Base-by-base conservation (phyloP, 805 yeast genomes). In the Priceomyces carsonii region DNA sequence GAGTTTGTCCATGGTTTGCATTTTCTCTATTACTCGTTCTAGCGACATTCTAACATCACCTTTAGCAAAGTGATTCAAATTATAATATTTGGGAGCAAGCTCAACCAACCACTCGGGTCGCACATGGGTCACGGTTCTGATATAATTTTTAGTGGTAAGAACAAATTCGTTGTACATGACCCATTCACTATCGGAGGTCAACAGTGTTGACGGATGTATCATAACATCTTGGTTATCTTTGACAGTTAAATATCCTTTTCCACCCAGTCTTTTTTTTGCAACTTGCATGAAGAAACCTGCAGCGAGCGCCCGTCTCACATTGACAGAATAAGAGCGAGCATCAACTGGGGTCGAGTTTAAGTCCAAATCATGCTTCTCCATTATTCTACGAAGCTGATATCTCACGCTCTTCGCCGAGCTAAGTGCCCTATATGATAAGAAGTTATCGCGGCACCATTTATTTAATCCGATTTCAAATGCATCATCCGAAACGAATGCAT, bases 271-370 rank as follows among this genome's bases (percentile, higher is more conserved):
- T 69, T 86, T 87, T 67, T 90, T 93, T 21, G 97, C 98, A 36
- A 86, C 95, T 68, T 93, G 99, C 98, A 93, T 90, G 70, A 93
- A 93, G 61, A 89, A 90, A 2, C 99, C 99, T n/a, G 87, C 77
- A 3, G 87, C 75, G 39, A 93, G 63, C 0, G 98, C 96, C 59
- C 84, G 85, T 38, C 95, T 75, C 45, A 93, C 81, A 51, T 87
- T 84, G 48, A 76, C 80, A 60, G 81, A 82, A 63, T 86, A 89
- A 26, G 57, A 55, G 33, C 76, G 77, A 43, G 73, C 69, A 51
- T 80, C 82, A 35, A 43, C 55, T 26, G 84, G 81, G 2, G 88
- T 82, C 31, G 88, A 77, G 40, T 75, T 71, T 36, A 93, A 63
- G 38, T 81, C 86, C 38, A 91, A 64, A 50, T 85, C 93, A 52